Base-by-base conservation (phyloP, 208 protist genomes). In the Strigomonas galati region DNA sequence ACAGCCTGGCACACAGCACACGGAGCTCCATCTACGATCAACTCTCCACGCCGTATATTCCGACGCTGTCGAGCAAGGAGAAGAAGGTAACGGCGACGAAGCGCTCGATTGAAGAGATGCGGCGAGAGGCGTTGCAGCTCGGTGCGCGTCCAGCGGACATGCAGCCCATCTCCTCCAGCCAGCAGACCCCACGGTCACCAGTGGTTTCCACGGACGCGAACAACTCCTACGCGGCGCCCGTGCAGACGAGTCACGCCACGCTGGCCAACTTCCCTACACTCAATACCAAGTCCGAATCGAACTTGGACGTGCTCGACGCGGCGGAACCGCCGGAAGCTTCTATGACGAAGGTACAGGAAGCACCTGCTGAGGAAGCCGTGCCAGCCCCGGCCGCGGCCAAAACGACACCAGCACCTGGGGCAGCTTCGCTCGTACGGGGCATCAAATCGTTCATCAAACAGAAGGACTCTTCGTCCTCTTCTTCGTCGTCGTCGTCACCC, bases 41-140 rank as follows among this genome's bases (percentile, higher is more conserved):
- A 40, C 85, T 79, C 70, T 56, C 75, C 2, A 69, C 67, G 21
- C 85, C 85, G 0, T 92, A 78, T 65, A 79, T 92, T 28, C 85
- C 85, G 9, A 2, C 62, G 7, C 23, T 31, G 9, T 28, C 31
- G n/a, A 70, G 55, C 23, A 27, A 68, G 15, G 28, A 51, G 40
- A 14, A 12, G 40, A 27, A 63, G 1, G 30, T 24, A 1, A 28
- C 49, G 21, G 44, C 65, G 6, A 52, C 64, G n/a, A 37, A 74
- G 24, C 56, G 67, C 15, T 32, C 68, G 7, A 77, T 86, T 51
- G 48, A 14, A 0, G 67, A 82, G 40, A 67, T 86, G 14, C 65
- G 75, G 14, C 70, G 73, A 17, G 82, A 87, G 46, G 85, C 85
- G 3, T 55, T 81, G 17, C 58, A 70, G 2, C 65, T 84, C 17